Percentiles rank a stretch among this genome's conserved stretches.
Evolutionary conservation across 2,329 filamentous ascomycete genomes (phyloP).

Genomic region (Ceratocystiopsis minuta): DNA sequence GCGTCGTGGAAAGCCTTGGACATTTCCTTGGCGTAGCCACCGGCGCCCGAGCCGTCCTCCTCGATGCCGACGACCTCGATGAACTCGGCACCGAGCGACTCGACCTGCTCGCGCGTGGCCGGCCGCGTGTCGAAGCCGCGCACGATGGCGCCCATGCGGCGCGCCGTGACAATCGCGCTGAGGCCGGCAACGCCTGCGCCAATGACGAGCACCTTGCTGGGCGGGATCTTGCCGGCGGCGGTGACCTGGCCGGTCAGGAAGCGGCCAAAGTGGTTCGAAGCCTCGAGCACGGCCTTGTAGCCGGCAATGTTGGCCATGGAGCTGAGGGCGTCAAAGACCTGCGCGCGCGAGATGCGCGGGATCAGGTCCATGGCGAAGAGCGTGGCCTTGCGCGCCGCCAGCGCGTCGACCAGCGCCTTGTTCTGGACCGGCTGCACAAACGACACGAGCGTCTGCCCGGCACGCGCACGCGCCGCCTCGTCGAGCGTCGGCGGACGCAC

Average conservation of each 20-base stretch:
- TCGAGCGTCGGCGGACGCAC: conserved; percentile 56
- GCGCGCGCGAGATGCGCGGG: conserved; percentile 72
- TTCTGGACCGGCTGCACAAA: conserved; percentile 75
- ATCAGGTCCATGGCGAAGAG: conserved; percentile 88
- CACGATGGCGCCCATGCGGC: conserved; percentile 74
- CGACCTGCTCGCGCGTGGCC: conserved; percentile 76
- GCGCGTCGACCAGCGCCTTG: conserved; percentile 51
- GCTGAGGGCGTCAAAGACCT: conserved; percentile 74
- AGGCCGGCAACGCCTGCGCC: conserved; percentile 78
- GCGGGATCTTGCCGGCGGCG: conserved; percentile 76
- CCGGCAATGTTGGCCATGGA: conserved; percentile 92
- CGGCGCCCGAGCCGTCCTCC: conserved; percentile 69
- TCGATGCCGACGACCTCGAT: conserved; percentile 62
- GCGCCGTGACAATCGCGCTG: conserved; percentile 73
- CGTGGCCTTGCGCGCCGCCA: conserved; percentile 54
- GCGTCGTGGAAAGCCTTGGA: conserved; percentile 84
- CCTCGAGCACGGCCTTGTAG: conserved; percentile 81
- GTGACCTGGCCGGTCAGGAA: conserved; percentile 83
- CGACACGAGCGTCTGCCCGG: conserved; percentile 59
- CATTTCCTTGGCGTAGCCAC: conserved; percentile 88
- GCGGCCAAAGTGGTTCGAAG: conserved; percentile 74
- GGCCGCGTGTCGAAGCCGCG: conserved; percentile 80
- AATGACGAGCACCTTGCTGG: conserved; percentile 78
- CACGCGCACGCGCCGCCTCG: conserved; percentile 50
- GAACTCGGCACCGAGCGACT: conserved; percentile 79